Base-by-base conservation (phyloP, 352 stramenopile species). In the Pythium brassicae region DNA sequence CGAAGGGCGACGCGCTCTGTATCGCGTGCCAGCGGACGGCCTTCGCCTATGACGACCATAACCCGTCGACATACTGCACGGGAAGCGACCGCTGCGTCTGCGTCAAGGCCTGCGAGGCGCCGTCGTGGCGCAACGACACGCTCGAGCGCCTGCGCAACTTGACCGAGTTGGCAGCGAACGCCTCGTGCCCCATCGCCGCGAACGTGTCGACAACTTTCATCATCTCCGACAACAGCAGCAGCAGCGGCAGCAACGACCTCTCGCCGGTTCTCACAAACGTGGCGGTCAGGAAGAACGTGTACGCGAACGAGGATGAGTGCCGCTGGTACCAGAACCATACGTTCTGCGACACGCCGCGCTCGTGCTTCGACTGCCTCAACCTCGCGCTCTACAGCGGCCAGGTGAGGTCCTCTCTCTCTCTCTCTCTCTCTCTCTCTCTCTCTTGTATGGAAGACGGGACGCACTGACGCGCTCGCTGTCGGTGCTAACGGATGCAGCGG, bases 261-360 rank as follows among this genome's bases (percentile, higher is more conserved):
- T 59, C 42, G 23, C 37, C 47, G 15, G 10, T 32, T 14, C n/a
- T 49, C 26, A 10, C 25, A 20, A 44, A 17, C 15, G 34, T 45
- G 15, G 0, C 4, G 0, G n/a, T 49, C n/a, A 45, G 22, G 20
- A 87, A 78, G 61, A 72, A 72, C 52, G 49, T 64, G 37, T 74
- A 76, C 55, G 62, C 74, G 10, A 60, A 52, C 26, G 63, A 72
- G 7, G 60, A 85, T 49, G 61, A 65, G 45, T 87, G 77, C 57
- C 76, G 71, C 63, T 87, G 77, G 77, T 81, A 86, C 60, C 74
- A 84, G 62, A 87, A 82, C 55, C 73, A 78, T 53, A 83, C 74
- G 7, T 67, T 62, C 11, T 69, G 63, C 44, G 34, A 48, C 27
- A 45, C 14, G 9, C 63, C 66, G 34, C 66, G 66, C 55, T 48